phyloP scores from a whole-genome alignment of 495 filamentous ascomycete species.

The Xanthoparmelia taractica region DNA sequence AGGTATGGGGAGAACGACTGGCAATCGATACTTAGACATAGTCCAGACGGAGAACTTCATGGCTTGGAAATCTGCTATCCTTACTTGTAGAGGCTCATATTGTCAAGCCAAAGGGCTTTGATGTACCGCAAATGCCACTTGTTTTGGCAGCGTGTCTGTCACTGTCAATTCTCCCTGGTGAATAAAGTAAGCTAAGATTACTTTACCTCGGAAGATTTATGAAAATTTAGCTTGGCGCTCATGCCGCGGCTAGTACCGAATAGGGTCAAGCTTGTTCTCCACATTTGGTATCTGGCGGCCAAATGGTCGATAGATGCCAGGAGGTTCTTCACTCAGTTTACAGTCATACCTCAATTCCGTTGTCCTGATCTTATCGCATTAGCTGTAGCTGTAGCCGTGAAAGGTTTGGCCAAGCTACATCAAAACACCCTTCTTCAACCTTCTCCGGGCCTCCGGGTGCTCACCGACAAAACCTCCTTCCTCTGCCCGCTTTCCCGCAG shows the following conservation, averaged over 20 bases:
- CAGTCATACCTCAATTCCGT: not conserved
- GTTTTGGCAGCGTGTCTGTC: too few relatives aligned
- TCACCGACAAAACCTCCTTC: slow-evolving; percentile 9
- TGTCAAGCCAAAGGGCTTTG: too few relatives aligned
- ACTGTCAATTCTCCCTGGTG: too few relatives aligned
- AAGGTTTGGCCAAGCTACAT: not conserved
- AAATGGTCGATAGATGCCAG: not conserved
- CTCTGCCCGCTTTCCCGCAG: slow-evolving; percentile 12
- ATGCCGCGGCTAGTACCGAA: slow-evolving; percentile 5
- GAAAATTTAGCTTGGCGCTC: not conserved
- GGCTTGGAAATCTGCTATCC: too few relatives aligned
- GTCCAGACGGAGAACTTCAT: too few relatives aligned
- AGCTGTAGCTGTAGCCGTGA: too few relatives aligned
- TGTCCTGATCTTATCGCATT: not conserved
- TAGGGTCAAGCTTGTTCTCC: slow-evolving; percentile 7
- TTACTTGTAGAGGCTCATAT: too few relatives aligned
- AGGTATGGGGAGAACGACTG: too few relatives aligned
- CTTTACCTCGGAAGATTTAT: too few relatives aligned
- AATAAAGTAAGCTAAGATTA: not conserved
- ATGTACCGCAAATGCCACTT: too few relatives aligned
- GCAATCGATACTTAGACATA: too few relatives aligned
- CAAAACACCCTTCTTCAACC: not conserved
- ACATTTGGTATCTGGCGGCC: not conserved
- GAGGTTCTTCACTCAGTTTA: not conserved
- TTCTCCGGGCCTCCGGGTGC: slow-evolving; percentile 2